Conservation (phyloP, 768 basidiomycete genomes). For the Rhodotorula paludigena region DNA sequence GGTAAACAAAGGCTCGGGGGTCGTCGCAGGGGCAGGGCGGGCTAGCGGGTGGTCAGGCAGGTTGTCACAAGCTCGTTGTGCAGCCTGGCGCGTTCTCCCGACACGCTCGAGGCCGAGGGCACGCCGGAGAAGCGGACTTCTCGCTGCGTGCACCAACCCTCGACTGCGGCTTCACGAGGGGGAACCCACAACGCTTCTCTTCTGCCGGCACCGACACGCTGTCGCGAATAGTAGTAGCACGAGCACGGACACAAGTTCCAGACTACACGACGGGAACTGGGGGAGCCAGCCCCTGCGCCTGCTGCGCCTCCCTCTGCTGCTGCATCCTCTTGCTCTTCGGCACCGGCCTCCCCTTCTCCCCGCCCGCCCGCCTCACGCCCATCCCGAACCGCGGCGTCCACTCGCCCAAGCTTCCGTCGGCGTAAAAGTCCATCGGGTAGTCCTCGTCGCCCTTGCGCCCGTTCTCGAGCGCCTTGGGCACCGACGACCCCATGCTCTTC, state of each 20-base stretch:
- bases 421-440: constrained; percentile 98
- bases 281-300: not conserved
- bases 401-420: constrained; percentile 48
- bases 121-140: too few species aligned
- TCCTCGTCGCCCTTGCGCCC: constrained; percentile 45
- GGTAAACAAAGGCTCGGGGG: not conserved
- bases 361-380: constrained; percentile 31
- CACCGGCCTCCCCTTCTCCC: constrained; percentile 35
- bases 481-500: constrained; percentile 30
- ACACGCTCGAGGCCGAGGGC: too few species aligned
- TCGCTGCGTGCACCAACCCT: too few species aligned
- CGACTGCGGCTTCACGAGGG: too few species aligned
- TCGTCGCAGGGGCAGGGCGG: too few species aligned
- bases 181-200: too few species aligned
- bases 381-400: constrained; percentile 44
- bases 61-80: too few species aligned
- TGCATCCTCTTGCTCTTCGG: constrained; percentile 24
- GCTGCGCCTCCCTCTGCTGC: not conserved
- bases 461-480: constrained; percentile 27
- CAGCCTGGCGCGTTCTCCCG: too few species aligned
- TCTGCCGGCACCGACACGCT: too few species aligned
- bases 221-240: too few species aligned
- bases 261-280: not conserved
- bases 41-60: too few species aligned
- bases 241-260: not conserved